Percentiles rank a stretch among this genome's conserved stretches.
Evolutionary conservation across 2,329 filamentous ascomycete genomes (phyloP).

Genomic region (Penicillium glabrum): DNA sequence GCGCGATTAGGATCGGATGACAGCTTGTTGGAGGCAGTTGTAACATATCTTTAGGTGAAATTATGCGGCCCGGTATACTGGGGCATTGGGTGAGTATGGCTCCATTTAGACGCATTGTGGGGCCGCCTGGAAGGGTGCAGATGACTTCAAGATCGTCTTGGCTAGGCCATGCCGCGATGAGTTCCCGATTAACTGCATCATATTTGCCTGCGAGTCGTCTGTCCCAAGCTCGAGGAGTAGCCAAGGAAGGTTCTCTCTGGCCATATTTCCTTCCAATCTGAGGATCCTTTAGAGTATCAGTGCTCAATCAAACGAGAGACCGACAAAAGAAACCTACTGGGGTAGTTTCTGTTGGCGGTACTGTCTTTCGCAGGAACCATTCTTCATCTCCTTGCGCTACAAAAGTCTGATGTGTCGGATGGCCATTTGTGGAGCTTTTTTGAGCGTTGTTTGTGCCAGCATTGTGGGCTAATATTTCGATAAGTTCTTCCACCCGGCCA

Average conservation of each 20-base stretch:
- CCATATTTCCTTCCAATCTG: neutral
- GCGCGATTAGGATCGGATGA: constrained; percentile 53
- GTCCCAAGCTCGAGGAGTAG: neutral
- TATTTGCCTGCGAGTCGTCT: constrained; percentile 5
- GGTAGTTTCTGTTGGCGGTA: neutral
- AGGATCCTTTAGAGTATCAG: neutral
- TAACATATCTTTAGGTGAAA: constrained; percentile 33
- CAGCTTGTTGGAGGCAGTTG: constrained; percentile 36
- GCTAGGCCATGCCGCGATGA: constrained; percentile 43
- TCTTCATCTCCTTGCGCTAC: neutral
- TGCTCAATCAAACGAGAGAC: too few species aligned
- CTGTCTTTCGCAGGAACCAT: neutral
- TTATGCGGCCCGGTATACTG: constrained; percentile 8
- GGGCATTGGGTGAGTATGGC: constrained; percentile 28
- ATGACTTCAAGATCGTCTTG: constrained; percentile 42
- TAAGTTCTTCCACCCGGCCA: constrained; percentile 10
- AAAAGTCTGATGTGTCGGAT: neutral
- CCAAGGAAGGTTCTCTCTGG: too few species aligned
- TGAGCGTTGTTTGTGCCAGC: neutral
- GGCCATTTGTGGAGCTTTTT: too few species aligned
- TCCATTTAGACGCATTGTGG: constrained; percentile 37
- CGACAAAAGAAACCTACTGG: neutral
- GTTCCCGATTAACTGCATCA: constrained; percentile 28
- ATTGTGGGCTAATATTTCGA: constrained; percentile 21
- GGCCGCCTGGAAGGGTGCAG: constrained; percentile 28